Evolutionary conservation across 2,329 filamentous ascomycete species (phyloP).

Genomic region (Colletotrichum sublineola): DNA sequence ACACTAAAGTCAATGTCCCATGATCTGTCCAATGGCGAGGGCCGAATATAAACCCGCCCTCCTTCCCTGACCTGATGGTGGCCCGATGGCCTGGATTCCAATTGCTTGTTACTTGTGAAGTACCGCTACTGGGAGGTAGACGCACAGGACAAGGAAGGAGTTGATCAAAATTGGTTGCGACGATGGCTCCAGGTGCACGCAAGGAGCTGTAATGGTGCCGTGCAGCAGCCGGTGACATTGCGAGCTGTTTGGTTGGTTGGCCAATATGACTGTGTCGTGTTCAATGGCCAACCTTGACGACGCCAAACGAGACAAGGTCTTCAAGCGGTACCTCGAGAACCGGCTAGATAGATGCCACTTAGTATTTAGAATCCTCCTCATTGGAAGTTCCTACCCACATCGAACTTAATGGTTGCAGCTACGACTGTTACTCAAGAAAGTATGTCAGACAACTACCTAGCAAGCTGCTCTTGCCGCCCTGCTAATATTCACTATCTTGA

Average conservation of each 20-base stretch:
- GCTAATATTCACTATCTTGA: neutral
- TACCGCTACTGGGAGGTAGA: neutral
- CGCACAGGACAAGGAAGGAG: neutral
- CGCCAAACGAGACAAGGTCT: neutral
- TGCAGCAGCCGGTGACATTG: neutral
- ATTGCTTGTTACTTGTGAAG: neutral
- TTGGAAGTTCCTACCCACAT: neutral
- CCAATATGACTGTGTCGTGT: neutral
- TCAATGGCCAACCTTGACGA: neutral
- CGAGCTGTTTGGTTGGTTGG: neutral
- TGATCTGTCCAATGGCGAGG: slow-evolving; percentile 27
- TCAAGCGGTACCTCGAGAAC: neutral
- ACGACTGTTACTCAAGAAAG: neutral
- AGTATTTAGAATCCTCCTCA: neutral
- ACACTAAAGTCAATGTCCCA: slow-evolving; percentile 29
- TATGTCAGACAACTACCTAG: neutral
- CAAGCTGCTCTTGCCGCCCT: neutral
- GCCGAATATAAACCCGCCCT: neutral
- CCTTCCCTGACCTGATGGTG: neutral
- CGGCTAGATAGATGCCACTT: neutral
- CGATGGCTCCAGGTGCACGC: neutral
- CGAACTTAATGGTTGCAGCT: neutral
- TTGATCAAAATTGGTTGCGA: neutral
- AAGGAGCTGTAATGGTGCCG: neutral
- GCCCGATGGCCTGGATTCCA: slow-evolving; percentile 5